Base-by-base conservation (phyloP, 306 rosid species). In the Malus sylvestris region DNA sequence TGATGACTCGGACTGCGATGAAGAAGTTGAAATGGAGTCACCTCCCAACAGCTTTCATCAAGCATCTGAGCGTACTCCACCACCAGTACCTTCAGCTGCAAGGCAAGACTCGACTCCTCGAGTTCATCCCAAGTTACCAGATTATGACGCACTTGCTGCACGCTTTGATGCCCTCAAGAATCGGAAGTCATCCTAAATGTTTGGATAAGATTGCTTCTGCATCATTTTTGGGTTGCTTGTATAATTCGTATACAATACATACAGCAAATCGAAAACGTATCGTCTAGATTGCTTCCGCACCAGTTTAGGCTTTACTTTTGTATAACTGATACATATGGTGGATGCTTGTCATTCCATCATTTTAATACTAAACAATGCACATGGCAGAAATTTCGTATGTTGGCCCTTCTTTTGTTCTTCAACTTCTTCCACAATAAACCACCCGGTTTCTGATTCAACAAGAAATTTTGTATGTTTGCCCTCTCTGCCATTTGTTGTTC, bases 61-160 rank as follows among this genome's bases (percentile, higher is more conserved):
- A 20, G 92, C 93, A 25, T 96, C 97, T 4, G 81, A 71, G 57
- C 83, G 87, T 72, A 83, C 76, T 68, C 90, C 92, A n/a, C 97
- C 95, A 33, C 71, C 85, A 2, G 77, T 40, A 62, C 93, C 98
- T 62, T 81, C 88, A 12, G 72, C 83, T 40, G 49, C 80, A 53
- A 83, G 79, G 79, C 82, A 76, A 51, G 91, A 86, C 70, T 75
- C 74, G 6, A 53, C 22, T 45, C 58, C 38, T 74, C 63, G 82
- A 45, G 91, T 89, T 84, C 97, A 96, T 80, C 98, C 98, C 3
- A 96, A 92, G 68, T 78, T 96, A 82, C 99, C 99, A 3, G 93
- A 96, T 85, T 92, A 89, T 18, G 97, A 90, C 53, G 79, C 87
- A 65, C 96, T 96, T 38, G 80, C 99, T 4, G 98, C 99, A 7